Conservation (phyloP, 768 basidiomycete species). For the Tulasnella sp. region DNA sequence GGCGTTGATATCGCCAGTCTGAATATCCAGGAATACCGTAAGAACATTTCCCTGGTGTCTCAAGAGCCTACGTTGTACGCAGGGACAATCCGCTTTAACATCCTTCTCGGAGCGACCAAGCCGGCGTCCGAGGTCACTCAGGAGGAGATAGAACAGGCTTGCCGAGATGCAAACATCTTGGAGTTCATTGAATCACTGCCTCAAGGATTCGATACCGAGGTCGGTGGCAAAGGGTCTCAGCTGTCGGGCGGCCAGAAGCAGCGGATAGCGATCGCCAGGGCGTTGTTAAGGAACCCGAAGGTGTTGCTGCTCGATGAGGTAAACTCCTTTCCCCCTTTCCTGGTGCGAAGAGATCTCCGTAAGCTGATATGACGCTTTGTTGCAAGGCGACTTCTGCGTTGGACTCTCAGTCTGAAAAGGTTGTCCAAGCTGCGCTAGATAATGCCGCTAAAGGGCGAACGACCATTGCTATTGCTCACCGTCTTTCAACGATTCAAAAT, state of each 20-base stretch:
- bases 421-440: conserved; percentile 94
- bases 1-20: conserved; percentile 72
- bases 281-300: conserved; percentile 84
- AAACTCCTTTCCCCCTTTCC: conserved; percentile 17
- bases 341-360: too few relatives aligned
- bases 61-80: conserved; percentile 91
- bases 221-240: conserved; percentile 88
- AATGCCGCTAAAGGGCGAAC: conserved; percentile 90
- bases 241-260: conserved; percentile 89
- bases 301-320: conserved; percentile 84
- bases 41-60: conserved; percentile 86
- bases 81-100: conserved; percentile 87
- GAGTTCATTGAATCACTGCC: conserved; percentile 88
- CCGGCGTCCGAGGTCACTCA: conserved; percentile 78
- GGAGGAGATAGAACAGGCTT: conserved; percentile 82
- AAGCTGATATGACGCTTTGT: not conserved
- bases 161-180: conserved; percentile 87
- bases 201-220: conserved; percentile 88
- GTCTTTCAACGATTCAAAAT: conserved; percentile 89
- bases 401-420: conserved; percentile 88
- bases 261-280: conserved; percentile 84
- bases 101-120: conserved; percentile 81
- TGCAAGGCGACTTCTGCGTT: conserved; percentile 77
- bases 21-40: conserved; percentile 85
- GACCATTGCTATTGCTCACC: conserved; percentile 93